Evolutionary conservation across 164 flowering plant genomes (phyloP).

Genomic region (Kingdonia uniflora): DNA sequence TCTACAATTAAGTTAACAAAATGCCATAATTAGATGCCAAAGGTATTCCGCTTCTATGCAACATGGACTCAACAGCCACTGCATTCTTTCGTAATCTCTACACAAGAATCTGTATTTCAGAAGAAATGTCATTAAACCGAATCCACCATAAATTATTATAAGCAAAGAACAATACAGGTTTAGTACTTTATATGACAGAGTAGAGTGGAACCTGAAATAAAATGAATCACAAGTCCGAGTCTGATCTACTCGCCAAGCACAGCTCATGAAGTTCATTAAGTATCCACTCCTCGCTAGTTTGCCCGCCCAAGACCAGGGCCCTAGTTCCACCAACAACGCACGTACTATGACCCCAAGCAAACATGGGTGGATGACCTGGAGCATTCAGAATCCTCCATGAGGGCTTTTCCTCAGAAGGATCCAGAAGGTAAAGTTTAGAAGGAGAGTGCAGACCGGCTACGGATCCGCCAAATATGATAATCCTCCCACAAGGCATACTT

Average conservation of each 20-base stretch:
- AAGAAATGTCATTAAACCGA: no score
- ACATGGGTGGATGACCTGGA: conserved; percentile 79
- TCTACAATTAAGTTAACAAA: no score
- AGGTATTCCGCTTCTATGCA: no score
- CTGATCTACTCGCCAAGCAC: conserved; percentile 42
- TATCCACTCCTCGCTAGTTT: conserved; percentile 96
- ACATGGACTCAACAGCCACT: no score
- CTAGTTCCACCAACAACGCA: conserved; percentile 92
- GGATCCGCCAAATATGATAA: conserved; percentile 88
- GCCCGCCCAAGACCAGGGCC: conserved; percentile 86
- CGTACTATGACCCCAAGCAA: conserved; percentile 95
- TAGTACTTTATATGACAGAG: no score
- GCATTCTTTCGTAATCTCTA: no score
- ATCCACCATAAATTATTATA: no score
- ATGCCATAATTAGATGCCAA: no score
- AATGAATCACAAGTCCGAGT: conserved; percentile 7
- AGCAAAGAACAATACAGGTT: no score
- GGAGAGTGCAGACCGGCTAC: conserved; percentile 95
- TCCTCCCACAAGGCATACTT: conserved; percentile 88
- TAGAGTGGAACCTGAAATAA: no score
- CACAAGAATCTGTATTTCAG: no score
- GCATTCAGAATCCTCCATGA: conserved; percentile 89
- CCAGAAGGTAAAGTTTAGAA: conserved; percentile 72
- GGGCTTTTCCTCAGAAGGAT: conserved; percentile 90
- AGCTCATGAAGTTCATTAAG: conserved; percentile 78